Base-by-base conservation (phyloP, 805 yeast genomes). In the Candida sphagnicola region DNA sequence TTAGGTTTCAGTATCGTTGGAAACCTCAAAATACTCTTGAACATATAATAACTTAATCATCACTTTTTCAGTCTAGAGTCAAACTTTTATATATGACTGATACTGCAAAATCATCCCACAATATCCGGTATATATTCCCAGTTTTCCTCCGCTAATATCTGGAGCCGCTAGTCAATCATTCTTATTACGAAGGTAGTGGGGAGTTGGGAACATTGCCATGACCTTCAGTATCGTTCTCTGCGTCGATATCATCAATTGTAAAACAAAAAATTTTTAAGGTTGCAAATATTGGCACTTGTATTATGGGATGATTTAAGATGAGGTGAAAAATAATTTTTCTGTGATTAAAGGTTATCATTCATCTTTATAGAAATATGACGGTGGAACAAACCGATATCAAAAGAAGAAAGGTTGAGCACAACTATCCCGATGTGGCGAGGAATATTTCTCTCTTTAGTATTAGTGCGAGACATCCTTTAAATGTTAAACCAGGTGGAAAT, bases 401-500 rank as follows among this genome's bases (percentile, higher is more conserved):
- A 14, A 28, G 33, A 17, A 37, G 35, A 21, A 30, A 23, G 21
- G 18, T 21, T 17, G 39, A 25, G 8, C 26, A 14, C 35, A 16
- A 18, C 5, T 41, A 44, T 17, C 40, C 45, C 10, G 37, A 38
- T 28, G 46, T 42, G 18, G 48, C 48, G 3, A 32, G 52, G 32
- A 28, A 30, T 16, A 48, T 60, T 8, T 48, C 55, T 5, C 39
- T 56, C 5, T 44, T 40, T 11, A 45, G 67, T 2, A 47, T 60
- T 2, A 56, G 69, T 8, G 57, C 68, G 15, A 65, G 67, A 37
- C 95, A 86, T 52, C 95, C 95, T 1, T 59, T 85, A 21, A 82
- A 83, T 36, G 80, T 86, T 12, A 77, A 74, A 51, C 95, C 95
- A 1, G 60, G 75, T n/a, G 95, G 95, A 4, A 86, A 86, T 50